Conservation (phyloP, 768 basidiomycete species). For the Suillus alpinus region DNA sequence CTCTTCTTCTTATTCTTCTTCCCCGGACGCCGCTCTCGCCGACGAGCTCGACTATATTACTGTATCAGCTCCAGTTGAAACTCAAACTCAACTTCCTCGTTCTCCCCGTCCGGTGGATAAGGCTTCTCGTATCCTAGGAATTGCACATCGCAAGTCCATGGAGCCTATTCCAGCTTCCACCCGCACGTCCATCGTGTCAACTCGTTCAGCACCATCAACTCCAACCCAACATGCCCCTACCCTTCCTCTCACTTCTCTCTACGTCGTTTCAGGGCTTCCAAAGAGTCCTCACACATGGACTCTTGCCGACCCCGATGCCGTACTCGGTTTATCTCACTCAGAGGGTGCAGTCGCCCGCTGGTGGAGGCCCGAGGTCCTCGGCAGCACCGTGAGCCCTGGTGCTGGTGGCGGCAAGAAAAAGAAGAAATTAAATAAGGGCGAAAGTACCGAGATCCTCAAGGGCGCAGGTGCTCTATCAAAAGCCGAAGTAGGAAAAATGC, state of each 20-base stretch:
- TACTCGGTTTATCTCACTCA: slow-evolving; percentile 75
- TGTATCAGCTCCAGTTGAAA: slow-evolving; percentile 29
- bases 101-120: slow-evolving; percentile 55
- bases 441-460: slow-evolving; percentile 56
- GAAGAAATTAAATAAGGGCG: slow-evolving; percentile 57
- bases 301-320: slow-evolving; percentile 79
- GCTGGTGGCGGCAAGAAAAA: slow-evolving; percentile 79
- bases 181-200: slow-evolving; percentile 76
- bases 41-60: slow-evolving; percentile 78
- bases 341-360: slow-evolving; percentile 85
- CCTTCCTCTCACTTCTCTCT: slow-evolving; percentile 76
- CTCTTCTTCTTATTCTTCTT: slow-evolving; percentile 52
- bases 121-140: slow-evolving; percentile 75
- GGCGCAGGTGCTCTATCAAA: slow-evolving; percentile 80
- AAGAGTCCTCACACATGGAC: slow-evolving; percentile 92
- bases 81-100: slow-evolving; percentile 33
- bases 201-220: slow-evolving; percentile 43
- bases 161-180: slow-evolving; percentile 79
- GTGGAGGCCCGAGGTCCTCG: slow-evolving; percentile 91
- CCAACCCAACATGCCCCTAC: slow-evolving; percentile 65
- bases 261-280: slow-evolving; percentile 85
- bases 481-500: slow-evolving; percentile 86
- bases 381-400: slow-evolving; percentile 82
- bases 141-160: slow-evolving; percentile 74
- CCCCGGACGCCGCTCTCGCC: slow-evolving; percentile 40